Conservation (phyloP, 2,329 filamentous ascomycete species). For the Alternaria infectoria region DNA sequence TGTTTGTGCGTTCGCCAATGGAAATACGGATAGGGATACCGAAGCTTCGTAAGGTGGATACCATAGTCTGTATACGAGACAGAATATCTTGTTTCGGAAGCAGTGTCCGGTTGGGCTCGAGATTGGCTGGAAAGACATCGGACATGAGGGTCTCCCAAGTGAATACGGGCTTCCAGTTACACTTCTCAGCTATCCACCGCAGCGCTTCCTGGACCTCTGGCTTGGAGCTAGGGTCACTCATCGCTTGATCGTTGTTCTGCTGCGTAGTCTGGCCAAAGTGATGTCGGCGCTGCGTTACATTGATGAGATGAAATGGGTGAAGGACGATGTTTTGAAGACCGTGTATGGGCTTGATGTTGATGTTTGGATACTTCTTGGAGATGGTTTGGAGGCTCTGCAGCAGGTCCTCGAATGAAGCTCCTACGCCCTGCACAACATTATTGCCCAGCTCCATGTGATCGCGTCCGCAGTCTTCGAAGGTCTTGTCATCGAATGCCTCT, state of each 20-base stretch:
- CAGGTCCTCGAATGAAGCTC: constrained; percentile 41
- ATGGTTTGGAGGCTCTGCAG: constrained; percentile 40
- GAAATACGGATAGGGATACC: constrained; percentile 43
- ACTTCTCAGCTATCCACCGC: constrained; percentile 40
- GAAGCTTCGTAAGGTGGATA: constrained; percentile 33
- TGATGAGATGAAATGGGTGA: constrained; percentile 45
- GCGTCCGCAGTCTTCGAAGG: constrained; percentile 39
- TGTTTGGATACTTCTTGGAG: constrained; percentile 38
- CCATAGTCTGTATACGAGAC: constrained; percentile 39
- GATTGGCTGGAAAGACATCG: constrained; percentile 46
- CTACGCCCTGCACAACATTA: constrained; percentile 42
- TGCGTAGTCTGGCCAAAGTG: constrained; percentile 26
- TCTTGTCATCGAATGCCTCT: constrained; percentile 45
- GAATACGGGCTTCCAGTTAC: constrained; percentile 43
- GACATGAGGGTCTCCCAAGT: constrained; percentile 47
- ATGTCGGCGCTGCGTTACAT: constrained; percentile 39
- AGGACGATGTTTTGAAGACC: constrained; percentile 37
- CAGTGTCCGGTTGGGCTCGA: constrained; percentile 35
- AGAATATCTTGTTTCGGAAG: constrained; percentile 42
- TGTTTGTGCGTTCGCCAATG: constrained; percentile 40
- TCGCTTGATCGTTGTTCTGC: constrained; percentile 17
- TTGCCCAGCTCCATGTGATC: constrained; percentile 45
- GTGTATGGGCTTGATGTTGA: constrained; percentile 40
- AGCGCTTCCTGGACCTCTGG: constrained; percentile 42
- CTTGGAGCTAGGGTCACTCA: constrained; percentile 35